Evolutionary conservation across 805 yeast species (phyloP).

Genomic region (Saturnispora saitoi): DNA sequence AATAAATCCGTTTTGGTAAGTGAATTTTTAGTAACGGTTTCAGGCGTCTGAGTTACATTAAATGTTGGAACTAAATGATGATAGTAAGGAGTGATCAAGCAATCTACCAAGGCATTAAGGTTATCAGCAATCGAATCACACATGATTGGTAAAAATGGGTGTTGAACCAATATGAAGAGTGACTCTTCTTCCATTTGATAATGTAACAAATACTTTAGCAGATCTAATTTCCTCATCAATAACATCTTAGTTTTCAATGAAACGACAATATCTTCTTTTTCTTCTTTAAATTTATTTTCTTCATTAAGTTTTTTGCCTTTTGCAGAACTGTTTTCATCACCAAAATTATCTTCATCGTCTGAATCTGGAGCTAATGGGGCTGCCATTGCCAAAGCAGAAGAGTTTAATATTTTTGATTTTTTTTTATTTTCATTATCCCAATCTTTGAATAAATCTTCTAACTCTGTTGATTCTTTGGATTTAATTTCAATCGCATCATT

Average conservation of each 20-base stretch:
- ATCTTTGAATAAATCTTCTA: slow-evolving; percentile 35
- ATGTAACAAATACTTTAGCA: slow-evolving; percentile 45
- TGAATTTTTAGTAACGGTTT: slow-evolving; percentile 29
- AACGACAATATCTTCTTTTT: neutral
- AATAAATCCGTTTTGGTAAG: slow-evolving; percentile 37
- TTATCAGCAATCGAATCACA: slow-evolving; percentile 41
- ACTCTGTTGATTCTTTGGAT: slow-evolving; percentile 20
- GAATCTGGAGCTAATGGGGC: slow-evolving; percentile 72
- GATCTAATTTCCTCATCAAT: slow-evolving; percentile 32
- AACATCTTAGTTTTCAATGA: slow-evolving; percentile 13
- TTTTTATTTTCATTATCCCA: slow-evolving; percentile 44
- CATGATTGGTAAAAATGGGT: slow-evolving; percentile 52
- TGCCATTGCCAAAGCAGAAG: slow-evolving; percentile 79
- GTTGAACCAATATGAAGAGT: slow-evolving; percentile 45
- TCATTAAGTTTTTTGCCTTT: neutral
- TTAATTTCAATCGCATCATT: slow-evolving; percentile 14
- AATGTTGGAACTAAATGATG: slow-evolving; percentile 14
- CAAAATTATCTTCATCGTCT: slow-evolving; percentile 34
- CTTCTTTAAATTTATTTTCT: neutral
- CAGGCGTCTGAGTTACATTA: slow-evolving; percentile 7
- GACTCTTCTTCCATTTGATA: slow-evolving; percentile 60
- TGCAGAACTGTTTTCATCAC: slow-evolving; percentile 1
- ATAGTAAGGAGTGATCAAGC: slow-evolving; percentile 43
- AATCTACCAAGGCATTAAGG: slow-evolving; percentile 41
- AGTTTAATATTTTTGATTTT: slow-evolving; percentile 50